These are phyloP conservation scores for Athelia psychrophila DNA, from an alignment of 1,284 basidiomycete species.

Conservation along the genomic window DNA sequence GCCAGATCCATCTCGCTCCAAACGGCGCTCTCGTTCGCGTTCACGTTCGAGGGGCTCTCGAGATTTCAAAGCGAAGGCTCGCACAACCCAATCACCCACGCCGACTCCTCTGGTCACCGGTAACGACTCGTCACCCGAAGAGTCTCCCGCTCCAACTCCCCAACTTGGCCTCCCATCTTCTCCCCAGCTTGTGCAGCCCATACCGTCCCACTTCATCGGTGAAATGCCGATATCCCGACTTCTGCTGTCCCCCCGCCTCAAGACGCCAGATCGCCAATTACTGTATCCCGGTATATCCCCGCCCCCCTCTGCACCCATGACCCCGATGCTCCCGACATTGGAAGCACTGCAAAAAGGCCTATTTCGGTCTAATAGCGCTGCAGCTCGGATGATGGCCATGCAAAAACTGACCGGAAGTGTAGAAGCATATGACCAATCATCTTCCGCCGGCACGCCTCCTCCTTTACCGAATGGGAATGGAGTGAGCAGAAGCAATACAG, in stretches of 20 bases:
- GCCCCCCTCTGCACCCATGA: conserved; percentile 33
- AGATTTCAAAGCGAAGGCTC: conserved; percentile 62
- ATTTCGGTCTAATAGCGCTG: conserved; percentile 77
- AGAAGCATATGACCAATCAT: conserved; percentile 50
- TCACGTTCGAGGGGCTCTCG: conserved; percentile 72
- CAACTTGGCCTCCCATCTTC: conserved; percentile 39
- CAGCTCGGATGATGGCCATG: conserved; percentile 66
- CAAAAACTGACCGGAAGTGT: conserved; percentile 69
- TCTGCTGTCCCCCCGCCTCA: conserved; percentile 52
- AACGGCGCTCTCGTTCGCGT: conserved; percentile 71
- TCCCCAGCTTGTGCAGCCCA: conserved; percentile 56
- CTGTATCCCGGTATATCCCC: conserved; percentile 64
- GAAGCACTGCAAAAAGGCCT: conserved; percentile 69
- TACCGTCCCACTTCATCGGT: conserved; percentile 59
- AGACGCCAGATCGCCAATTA: conserved; percentile 44
- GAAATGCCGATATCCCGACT: conserved; percentile 50
- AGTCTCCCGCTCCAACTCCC: conserved; percentile 38
- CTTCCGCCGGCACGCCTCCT: conserved; percentile 48
- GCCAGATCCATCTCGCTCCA: conserved; percentile 39
- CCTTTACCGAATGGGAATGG: conserved; percentile 43
- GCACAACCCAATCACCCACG: conserved; percentile 41
- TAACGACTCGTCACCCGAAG: conserved; percentile 70
- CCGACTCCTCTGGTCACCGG: conserved; percentile 41
- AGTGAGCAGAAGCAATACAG: conserved; percentile 72
- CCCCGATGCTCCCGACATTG: conserved; percentile 60